phyloP scores from a whole-genome alignment of 139 green algal species.

The Zygnema cylindricum region DNA sequence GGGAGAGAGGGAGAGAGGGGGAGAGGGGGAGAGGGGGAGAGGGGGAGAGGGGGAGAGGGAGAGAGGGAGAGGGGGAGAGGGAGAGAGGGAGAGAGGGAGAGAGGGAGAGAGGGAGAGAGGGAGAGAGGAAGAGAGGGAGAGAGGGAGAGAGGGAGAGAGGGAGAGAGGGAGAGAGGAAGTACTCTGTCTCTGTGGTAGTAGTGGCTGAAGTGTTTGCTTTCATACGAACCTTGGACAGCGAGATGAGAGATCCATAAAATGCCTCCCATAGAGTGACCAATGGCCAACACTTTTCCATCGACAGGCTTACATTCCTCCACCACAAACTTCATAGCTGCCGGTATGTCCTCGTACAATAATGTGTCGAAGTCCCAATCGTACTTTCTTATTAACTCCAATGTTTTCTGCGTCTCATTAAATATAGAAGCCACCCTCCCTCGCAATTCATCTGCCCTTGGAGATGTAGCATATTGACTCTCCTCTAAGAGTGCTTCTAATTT shows the following conservation, averaged over 20 bases:
- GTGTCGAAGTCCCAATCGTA: constrained; percentile 64
- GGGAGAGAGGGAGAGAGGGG: no score
- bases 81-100: no score
- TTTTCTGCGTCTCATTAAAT: constrained; percentile 43
- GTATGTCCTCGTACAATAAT: constrained; percentile 56
- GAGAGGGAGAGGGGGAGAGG: no score
- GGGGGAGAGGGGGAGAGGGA: no score
- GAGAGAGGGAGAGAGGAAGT: constrained; percentile 22
- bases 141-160: no score
- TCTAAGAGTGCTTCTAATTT: background rate
- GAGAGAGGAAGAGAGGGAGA: no score
- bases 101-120: no score
- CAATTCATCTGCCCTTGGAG: constrained; percentile 4
- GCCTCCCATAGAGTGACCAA: constrained; percentile 63
- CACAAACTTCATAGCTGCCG: constrained; percentile 54
- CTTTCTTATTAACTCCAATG: constrained; percentile 1
- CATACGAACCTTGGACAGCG: background rate
- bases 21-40: no score
- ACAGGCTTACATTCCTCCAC: constrained; percentile 4
- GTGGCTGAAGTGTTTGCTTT: background rate
- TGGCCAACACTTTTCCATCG: constrained; percentile 52
- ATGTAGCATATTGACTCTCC: constrained; percentile 4
- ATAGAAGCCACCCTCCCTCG: background rate
- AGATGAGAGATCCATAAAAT: constrained; percentile 54
- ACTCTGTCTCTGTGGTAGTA: background rate